These are phyloP conservation scores for Fragaria nilgerrensis DNA, from an alignment of 306 rosid genomes.

Conservation along the genomic window DNA sequence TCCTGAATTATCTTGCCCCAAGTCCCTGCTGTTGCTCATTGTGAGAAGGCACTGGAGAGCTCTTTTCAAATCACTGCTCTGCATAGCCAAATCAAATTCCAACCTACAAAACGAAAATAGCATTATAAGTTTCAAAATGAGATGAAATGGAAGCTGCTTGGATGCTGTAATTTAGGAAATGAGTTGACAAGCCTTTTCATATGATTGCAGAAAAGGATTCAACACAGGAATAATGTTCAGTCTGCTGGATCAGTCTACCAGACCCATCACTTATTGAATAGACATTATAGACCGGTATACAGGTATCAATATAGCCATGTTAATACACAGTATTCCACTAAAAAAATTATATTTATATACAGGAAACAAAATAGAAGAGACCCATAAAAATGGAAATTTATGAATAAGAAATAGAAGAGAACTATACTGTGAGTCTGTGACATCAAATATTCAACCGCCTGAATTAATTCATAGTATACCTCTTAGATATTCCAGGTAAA, in stretches of 20 bases:
- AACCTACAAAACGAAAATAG: conserved; percentile 46
- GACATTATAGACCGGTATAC: neutral
- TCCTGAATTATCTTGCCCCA: conserved; percentile 77
- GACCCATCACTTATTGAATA: neutral
- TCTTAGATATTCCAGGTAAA: conserved; percentile 95
- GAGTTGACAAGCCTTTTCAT: neutral
- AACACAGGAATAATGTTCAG: neutral
- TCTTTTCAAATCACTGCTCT: conserved; percentile 92
- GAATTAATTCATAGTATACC: conserved; percentile 39
- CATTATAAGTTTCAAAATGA: conserved; percentile 2
- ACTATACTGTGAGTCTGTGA: neutral
- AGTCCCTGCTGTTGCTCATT: conserved; percentile 96
- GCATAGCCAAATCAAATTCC: conserved; percentile 99
- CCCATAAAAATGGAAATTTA: neutral
- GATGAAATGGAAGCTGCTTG: neutral
- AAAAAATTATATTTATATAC: neutral
- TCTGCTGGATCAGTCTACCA: too few relatives aligned
- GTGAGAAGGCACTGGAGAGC: conserved; percentile 98
- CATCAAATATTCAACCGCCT: neutral
- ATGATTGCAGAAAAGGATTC: neutral
- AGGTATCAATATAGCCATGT: neutral
- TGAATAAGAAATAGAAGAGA: neutral
- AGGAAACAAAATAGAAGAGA: conserved; percentile 3
- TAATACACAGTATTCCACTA: neutral
- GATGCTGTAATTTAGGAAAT: neutral